phyloP scores from a whole-genome alignment of 345 rosid genomes.

The Mangifera indica region DNA sequence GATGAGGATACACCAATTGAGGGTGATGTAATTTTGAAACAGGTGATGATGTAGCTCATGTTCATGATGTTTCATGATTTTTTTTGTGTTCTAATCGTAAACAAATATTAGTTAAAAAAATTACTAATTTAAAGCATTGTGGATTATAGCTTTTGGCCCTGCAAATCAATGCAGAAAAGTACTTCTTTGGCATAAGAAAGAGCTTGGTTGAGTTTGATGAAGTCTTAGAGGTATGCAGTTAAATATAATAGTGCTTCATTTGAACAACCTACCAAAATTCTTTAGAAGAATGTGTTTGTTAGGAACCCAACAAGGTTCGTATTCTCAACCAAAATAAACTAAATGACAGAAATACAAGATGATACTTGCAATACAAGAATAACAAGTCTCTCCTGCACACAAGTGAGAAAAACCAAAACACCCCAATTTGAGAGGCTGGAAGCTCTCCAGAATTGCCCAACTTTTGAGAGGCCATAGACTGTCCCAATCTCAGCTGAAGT shows the following conservation, averaged over 20 bases:
- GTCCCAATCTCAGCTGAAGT: too few relatives aligned
- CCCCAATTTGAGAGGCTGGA: too few relatives aligned
- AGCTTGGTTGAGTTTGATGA: constrained; percentile 96
- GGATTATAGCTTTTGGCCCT: constrained; percentile 68
- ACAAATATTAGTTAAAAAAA: not conserved
- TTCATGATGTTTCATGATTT: constrained; percentile 18
- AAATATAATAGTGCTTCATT: constrained; percentile 11
- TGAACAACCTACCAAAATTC: not conserved
- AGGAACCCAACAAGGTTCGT: too few relatives aligned
- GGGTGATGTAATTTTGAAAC: constrained; percentile 79
- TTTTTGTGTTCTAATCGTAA: not conserved
- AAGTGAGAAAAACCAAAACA: too few relatives aligned
- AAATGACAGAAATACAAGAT: too few relatives aligned
- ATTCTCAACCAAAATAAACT: too few relatives aligned
- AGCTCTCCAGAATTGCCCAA: too few relatives aligned
- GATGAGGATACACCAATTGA: constrained; percentile 89
- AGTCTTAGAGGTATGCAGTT: constrained; percentile 73
- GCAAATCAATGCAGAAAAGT: constrained; percentile 93
- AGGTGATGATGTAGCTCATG: constrained; percentile 45
- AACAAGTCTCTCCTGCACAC: too few relatives aligned
- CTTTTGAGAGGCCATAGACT: too few relatives aligned
- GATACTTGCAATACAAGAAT: too few relatives aligned
- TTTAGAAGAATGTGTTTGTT: not conserved
- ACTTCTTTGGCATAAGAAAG: constrained; percentile 84
- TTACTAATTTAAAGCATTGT: constrained; percentile 24